These are phyloP conservation scores for Alternaria arbusti DNA, from an alignment of 2,329 filamentous ascomycete species.

Conservation along the genomic window DNA sequence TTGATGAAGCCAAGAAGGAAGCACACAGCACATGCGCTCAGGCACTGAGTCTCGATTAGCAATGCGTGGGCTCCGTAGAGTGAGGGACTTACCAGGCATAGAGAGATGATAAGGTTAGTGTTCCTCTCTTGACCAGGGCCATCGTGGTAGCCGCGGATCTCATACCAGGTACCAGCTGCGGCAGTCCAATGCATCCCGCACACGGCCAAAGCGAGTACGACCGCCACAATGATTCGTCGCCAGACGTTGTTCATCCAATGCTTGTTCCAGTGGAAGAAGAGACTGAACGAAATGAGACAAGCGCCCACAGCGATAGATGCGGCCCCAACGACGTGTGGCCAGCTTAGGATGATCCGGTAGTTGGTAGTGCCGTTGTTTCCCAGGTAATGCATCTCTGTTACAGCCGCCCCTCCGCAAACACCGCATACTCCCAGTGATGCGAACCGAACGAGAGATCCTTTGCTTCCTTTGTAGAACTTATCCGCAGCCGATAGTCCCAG, in stretches of 20 bases:
- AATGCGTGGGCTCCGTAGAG: conserved; percentile 58
- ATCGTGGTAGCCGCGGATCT: conserved; percentile 57
- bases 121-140: conserved; percentile 56
- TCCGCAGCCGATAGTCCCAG: conserved; percentile 74
- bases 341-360: conserved; percentile 69
- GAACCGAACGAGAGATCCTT: conserved; percentile 33
- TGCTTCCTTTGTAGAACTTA: conserved; percentile 39
- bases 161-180: conserved; percentile 72
- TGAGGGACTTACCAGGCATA: conserved; percentile 66
- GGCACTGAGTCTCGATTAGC: conserved; percentile 58
- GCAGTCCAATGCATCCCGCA: conserved; percentile 91
- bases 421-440: conserved; percentile 63
- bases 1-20: conserved; percentile 46
- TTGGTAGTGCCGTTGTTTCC: conserved; percentile 84
- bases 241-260: conserved; percentile 81
- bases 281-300: conserved; percentile 70
- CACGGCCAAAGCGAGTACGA: conserved; percentile 74
- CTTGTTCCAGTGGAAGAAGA: conserved; percentile 80
- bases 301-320: conserved; percentile 75
- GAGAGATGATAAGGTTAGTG: conserved; percentile 73
- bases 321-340: conserved; percentile 69
- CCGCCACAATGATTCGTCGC: conserved; percentile 71
- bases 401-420: conserved; percentile 72
- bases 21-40: conserved; percentile 49
- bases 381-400: conserved; percentile 87